Base-by-base conservation (phyloP, 805 yeast species). In the Nakazawaea pomicola region DNA sequence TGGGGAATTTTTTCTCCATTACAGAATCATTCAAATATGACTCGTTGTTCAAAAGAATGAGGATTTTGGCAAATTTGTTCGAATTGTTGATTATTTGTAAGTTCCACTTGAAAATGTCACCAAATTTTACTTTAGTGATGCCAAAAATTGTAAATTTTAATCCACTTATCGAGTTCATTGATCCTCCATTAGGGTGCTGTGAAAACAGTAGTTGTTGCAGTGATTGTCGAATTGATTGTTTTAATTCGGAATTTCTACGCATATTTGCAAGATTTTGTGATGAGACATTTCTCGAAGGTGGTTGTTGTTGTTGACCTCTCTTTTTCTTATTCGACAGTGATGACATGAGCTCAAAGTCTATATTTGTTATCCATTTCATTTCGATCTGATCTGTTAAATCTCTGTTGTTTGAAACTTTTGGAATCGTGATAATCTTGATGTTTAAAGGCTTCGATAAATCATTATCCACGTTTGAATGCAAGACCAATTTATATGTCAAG, bases 81-180 rank as follows among this genome's bases (percentile, higher is more conserved):
- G 84, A 72, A 45, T 69, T 70, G 61, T 85, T 85, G 39, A 82
- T 70, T 1, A 83, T 78, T 49, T 78, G 83, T 11, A 85, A 66
- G 36, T 70, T 70, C 84, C 90, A 80, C 40, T 66, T 70, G 54
- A 75, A 76, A 2, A 68, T 64, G 30, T 75, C 71, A 2, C 93
- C 91, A 8, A 81, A 58, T 48, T 67, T 64, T 4, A 82, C 78
- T 30, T 70, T 66, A 5, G 82, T 72, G 9, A 76, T 74, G 0
- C 95, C 93, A 4, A 72, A 64, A 43, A 84, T 76, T 3, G 82
- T 72, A 11, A 83, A 63, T 12, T 66, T 64, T 12, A 77, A 52
- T 0, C 73, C 70, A 30, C 49, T 30, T 42, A 49, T 20, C 7
- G 45, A 40, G 37, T 8, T 11, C 34, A 19, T 21, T 4, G 34